Evolutionary conservation across 225 moss, liverwort and hornwort species (phyloP), one percentile per base, ranked within the genome.

Genomic region (Pseudoscleropodium purum): DNA sequence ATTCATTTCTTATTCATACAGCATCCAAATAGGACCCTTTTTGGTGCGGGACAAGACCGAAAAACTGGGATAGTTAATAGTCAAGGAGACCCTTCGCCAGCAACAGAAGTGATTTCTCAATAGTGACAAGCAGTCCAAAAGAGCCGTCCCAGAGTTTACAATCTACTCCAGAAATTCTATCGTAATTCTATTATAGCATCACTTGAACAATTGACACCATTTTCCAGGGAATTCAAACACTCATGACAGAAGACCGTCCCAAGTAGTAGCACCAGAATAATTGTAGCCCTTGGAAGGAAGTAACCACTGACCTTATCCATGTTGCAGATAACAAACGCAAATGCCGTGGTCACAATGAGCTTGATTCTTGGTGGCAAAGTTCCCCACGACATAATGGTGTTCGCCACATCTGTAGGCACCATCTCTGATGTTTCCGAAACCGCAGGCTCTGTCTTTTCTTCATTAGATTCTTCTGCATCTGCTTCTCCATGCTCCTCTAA

Each of bases 251-350:
- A 45, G 45, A 45, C 45, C 45, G 47, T 47, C 47, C 47, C 47
- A 47, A 47, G 47, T 47, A 47, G 47, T 47, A 47, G 47, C 47
- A 47, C 47, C 47, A 47, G 47, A 47, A 10, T 47, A 8, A 47
- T 47, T 47, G 47, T 8, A 47, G 47, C 9, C 15, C 21, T 75
- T 51, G 76, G 51, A 74, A 75, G 75, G n/a, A 80, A 62, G 74
- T 9, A 81, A 84, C 15, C 47, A 85, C 81, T 87, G 73, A 99
- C 99, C 97, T 99, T 99, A 86, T 99, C 99, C 99, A 99, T 99
- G 93, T 99, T 99, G 92, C 99, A 97, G 77, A 99, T 97, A 61
- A 99, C 99, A 90, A 99, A 97, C 57, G 99, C 96, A 87, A 99
- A 89, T 57, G 99, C 97, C 65, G 99, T 97, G 36, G 96, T 92